Conservation (phyloP, 2,329 filamentous ascomycete genomes). For the Aspergillus fijiensis region DNA sequence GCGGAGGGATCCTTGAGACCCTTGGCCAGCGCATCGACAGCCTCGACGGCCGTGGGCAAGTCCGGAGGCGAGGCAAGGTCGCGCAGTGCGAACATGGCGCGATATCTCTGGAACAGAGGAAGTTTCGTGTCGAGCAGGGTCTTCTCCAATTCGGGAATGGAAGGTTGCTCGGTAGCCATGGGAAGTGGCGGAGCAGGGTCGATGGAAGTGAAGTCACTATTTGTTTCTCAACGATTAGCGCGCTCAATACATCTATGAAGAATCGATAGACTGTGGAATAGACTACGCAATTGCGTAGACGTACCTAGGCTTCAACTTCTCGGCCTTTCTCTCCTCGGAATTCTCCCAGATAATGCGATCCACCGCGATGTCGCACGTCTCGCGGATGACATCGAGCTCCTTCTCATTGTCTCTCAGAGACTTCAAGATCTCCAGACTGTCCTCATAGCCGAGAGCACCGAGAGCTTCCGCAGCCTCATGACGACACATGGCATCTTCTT, state of each 20-base stretch:
- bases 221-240: constrained; percentile 26
- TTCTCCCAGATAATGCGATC: constrained; percentile 93
- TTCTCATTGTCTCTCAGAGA: constrained; percentile 70
- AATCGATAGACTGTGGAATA: neutral
- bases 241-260: constrained; percentile 3
- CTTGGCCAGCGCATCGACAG: constrained; percentile 78
- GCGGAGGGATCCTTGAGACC: constrained; percentile 84
- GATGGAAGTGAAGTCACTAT: constrained; percentile 89
- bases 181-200: constrained; percentile 90
- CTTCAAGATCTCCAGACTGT: constrained; percentile 71
- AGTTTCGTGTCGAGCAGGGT: constrained; percentile 74
- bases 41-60: constrained; percentile 83
- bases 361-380: constrained; percentile 96
- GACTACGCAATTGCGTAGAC: constrained; percentile 18
- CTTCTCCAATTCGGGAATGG: constrained; percentile 72
- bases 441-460: constrained; percentile 75
- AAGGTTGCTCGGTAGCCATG: constrained; percentile 59
- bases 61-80: constrained; percentile 93
- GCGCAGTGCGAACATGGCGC: constrained; percentile 95
- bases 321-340: constrained; percentile 66
- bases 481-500: constrained; percentile 92
- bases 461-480: constrained; percentile 96
- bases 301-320: constrained; percentile 80
- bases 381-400: constrained; percentile 78
- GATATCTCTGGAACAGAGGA: constrained; percentile 88